phyloP scores from a whole-genome alignment of 1,284 basidiomycete genomes.

The Cryptococcus sp. region DNA sequence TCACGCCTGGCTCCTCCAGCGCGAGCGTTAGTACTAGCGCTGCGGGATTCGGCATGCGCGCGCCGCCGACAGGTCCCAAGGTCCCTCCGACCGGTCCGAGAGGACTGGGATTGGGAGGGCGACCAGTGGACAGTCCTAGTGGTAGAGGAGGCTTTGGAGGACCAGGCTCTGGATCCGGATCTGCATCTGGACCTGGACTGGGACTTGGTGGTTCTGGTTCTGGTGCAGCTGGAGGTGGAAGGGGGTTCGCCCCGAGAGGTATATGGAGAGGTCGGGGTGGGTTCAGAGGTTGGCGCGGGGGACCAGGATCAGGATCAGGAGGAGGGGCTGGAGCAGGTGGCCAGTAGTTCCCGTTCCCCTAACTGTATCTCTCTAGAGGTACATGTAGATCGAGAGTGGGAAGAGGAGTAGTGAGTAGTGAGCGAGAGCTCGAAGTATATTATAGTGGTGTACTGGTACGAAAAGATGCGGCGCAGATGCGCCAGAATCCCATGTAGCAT shows the following conservation, averaged over 20 bases:
- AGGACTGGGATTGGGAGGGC: not conserved
- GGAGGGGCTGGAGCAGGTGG: constrained; percentile 17
- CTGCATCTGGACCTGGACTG: not conserved
- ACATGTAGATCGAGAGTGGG: too few relatives aligned
- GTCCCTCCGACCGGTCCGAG: constrained; percentile 28
- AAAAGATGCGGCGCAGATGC: too few relatives aligned
- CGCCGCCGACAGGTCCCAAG: constrained; percentile 26
- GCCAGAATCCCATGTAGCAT: too few relatives aligned
- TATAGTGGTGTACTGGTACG: too few relatives aligned
- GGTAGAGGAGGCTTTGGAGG: constrained; percentile 5
- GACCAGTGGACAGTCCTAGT: not conserved
- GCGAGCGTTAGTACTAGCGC: too few relatives aligned
- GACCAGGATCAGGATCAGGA: constrained; percentile 2
- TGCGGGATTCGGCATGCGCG: not conserved
- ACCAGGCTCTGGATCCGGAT: not conserved
- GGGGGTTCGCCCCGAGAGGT: constrained; percentile 3
- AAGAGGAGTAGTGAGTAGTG: too few relatives aligned
- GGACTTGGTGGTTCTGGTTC: not conserved
- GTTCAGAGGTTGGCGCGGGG: not conserved
- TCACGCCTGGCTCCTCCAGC: too few relatives aligned
- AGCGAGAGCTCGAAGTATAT: too few relatives aligned
- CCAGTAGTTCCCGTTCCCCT: not conserved
- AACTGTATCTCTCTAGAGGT: not conserved
- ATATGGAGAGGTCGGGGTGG: constrained; percentile 3
- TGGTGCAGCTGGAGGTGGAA: constrained; percentile 9